Percentiles rank a stretch among this genome's conserved stretches.
Evolutionary conservation across 1,284 basidiomycete species (phyloP).

Genomic region (Tylopilus sp.): DNA sequence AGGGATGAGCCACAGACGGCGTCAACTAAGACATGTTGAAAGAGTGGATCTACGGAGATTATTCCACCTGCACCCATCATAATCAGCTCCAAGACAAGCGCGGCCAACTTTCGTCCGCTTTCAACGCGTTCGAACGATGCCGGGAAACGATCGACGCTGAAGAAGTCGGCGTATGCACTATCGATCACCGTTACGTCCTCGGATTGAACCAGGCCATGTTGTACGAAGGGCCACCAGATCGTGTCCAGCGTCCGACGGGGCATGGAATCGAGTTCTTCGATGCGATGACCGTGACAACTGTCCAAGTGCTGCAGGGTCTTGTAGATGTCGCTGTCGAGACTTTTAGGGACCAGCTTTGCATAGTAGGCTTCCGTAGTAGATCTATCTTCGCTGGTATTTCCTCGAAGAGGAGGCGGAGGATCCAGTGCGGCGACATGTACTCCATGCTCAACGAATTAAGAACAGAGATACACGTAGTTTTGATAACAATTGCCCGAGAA

Average conservation of each 20-base stretch:
- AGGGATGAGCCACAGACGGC: constrained; percentile 68
- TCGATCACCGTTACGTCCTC: too few species aligned
- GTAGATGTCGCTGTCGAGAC: constrained; percentile 55
- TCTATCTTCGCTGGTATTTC: constrained; percentile 62
- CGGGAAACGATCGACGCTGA: too few species aligned
- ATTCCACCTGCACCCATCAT: constrained; percentile 98
- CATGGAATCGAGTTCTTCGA: constrained; percentile 83
- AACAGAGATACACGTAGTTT: constrained; percentile 86
- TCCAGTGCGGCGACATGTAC: constrained; percentile 70
- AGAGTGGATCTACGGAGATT: constrained; percentile 98
- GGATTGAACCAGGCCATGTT: too few species aligned
- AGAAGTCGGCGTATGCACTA: too few species aligned
- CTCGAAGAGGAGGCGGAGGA: constrained; percentile 68
- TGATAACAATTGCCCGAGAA: constrained; percentile 91
- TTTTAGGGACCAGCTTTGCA: constrained; percentile 47
- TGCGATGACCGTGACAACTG: constrained; percentile 67
- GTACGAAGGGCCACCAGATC: constrained; percentile 67
- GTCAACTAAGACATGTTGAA: constrained; percentile 91
- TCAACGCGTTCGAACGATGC: constrained; percentile 50
- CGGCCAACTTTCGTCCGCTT: constrained; percentile 66
- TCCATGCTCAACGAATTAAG: constrained; percentile 83
- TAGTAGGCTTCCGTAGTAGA: constrained; percentile 58
- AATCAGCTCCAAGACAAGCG: constrained; percentile 92
- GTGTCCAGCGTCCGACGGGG: constrained; percentile 80
- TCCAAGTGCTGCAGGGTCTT: constrained; percentile 73